Percentiles rank a stretch among this genome's conserved stretches.
Conservation (phyloP, 106 monocot species). For the Apostasia shenzhenica region DNA sequence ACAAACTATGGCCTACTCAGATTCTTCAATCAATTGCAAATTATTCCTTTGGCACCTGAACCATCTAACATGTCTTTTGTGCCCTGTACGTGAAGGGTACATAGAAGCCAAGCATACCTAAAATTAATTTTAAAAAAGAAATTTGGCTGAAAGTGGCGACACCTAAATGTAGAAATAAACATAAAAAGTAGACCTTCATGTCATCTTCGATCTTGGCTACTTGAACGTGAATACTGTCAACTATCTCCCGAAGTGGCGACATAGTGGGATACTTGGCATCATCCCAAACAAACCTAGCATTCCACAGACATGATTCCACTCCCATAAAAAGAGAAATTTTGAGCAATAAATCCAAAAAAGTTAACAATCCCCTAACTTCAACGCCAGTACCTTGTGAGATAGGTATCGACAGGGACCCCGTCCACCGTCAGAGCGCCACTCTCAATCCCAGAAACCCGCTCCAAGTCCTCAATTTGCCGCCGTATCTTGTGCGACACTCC, state of each 20-base stretch:
- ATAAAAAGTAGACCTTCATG: slow-evolving; percentile 60
- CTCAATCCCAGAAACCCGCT: slow-evolving; percentile 60
- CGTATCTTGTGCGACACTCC: slow-evolving; percentile 91
- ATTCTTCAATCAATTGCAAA: too few relatives aligned
- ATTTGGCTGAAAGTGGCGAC: too few relatives aligned
- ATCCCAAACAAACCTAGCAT: slow-evolving; percentile 82
- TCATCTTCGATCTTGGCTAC: slow-evolving; percentile 93
- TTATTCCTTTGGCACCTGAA: too few relatives aligned
- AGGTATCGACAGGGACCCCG: slow-evolving; percentile 88
- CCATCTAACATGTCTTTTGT: too few relatives aligned
- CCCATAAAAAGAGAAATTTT: not conserved
- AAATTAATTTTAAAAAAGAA: too few relatives aligned
- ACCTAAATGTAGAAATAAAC: not conserved
- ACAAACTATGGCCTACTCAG: too few relatives aligned
- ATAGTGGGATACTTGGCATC: slow-evolving; percentile 89
- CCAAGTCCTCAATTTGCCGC: slow-evolving; percentile 90
- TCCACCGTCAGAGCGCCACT: slow-evolving; percentile 80
- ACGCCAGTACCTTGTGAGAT: slow-evolving; percentile 66
- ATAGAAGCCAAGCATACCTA: too few relatives aligned
- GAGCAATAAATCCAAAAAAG: not conserved
- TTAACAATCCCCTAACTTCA: not conserved
- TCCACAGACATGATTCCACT: not conserved
- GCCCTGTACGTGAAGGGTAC: too few relatives aligned
- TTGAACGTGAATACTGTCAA: slow-evolving; percentile 72
- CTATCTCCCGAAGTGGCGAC: slow-evolving; percentile 82